These are phyloP conservation scores for Fusarium sp. DNA, from an alignment of 2,329 filamentous ascomycete species.

Conservation along the genomic window DNA sequence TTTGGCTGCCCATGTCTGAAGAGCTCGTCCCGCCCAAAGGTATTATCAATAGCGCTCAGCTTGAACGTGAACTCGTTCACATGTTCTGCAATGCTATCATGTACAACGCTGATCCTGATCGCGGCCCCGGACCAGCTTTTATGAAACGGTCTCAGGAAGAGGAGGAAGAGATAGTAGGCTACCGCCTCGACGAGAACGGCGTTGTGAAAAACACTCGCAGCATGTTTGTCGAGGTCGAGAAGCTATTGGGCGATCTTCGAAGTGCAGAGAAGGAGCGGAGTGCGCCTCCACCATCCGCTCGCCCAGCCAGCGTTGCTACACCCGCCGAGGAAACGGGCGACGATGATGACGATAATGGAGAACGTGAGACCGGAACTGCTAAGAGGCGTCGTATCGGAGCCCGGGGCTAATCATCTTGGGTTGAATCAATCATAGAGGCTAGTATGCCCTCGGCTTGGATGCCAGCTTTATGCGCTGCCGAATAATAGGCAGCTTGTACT, in stretches of 20 bases:
- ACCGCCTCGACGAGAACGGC: slow-evolving; percentile 81
- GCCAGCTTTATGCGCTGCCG: slow-evolving; percentile 21
- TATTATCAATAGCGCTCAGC: slow-evolving; percentile 91
- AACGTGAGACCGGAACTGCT: slow-evolving; percentile 52
- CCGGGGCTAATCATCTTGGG: slow-evolving; percentile 45
- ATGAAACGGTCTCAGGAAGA: slow-evolving; percentile 58
- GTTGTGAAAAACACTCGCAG: slow-evolving; percentile 88
- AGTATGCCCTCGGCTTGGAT: slow-evolving; percentile 23
- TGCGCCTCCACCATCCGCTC: slow-evolving; percentile 50
- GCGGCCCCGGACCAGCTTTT: slow-evolving; percentile 74
- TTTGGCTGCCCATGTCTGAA: slow-evolving; percentile 75
- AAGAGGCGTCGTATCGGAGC: slow-evolving; percentile 53
- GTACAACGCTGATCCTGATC: slow-evolving; percentile 89
- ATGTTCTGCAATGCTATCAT: slow-evolving; percentile 99
- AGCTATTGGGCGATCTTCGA: slow-evolving; percentile 79
- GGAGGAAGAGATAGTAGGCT: slow-evolving; percentile 63
- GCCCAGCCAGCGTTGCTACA: slow-evolving; percentile 53
- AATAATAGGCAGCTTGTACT: slow-evolving; percentile 33
- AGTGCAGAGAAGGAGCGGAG: slow-evolving; percentile 72
- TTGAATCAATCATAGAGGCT: slow-evolving; percentile 5
- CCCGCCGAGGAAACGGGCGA: slow-evolving; percentile 60
- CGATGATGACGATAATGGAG: slow-evolving; percentile 62
- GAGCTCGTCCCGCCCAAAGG: slow-evolving; percentile 87
- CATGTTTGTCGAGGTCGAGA: slow-evolving; percentile 91
- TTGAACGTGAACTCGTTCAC: slow-evolving; percentile 92